Base-by-base conservation (phyloP, 108 stramenopile genomes). In the Fistulifera solaris region DNA sequence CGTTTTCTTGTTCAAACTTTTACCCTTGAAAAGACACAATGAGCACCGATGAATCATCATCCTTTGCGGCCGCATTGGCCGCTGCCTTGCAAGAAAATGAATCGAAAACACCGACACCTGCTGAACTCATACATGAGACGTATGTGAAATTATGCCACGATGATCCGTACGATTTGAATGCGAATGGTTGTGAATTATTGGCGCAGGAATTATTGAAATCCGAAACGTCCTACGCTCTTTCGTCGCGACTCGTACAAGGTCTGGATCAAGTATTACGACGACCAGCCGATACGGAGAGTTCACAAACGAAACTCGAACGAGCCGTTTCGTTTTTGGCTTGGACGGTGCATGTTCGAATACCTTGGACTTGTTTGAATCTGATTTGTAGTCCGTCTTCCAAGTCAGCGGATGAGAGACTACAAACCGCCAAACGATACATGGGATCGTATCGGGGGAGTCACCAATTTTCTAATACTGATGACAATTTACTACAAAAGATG, bases 61-160 rank as follows among this genome's bases (percentile, higher is more conserved):
- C 31, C 31, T 35, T 35, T 43, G 43, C 58, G 0, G 27, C 43
- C 26, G 43, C 58, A 11, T 48, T 58, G 18, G 58, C 58, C 22
- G 3, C 44, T n/a, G 58, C 58, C 24, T 48, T 58, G 58, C 42
- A 19, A 27, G 59, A 21, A 7, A 19, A 27, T 16, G 49, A 49
- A 49, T 15, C 48, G 0, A 25, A 27, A 13, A 23, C 13, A 8
- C 49, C 48, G 12, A 25, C 27, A 27, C 16, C 18, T 17, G 59
- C 48, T n/a, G 48, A 60, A 19, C n/a, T 49, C 22, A 38, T 47
- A 19, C 31, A 51, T 16, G 49, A 66, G 22, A 58, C 65, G 0
- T 66, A 66, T 26, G 1, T 31, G 16, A 47, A 61, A 42, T 38
- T 66, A 10, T 66, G 65, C 27, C 52, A 35, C 19, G 65, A 66